Evolutionary conservation across 2,329 filamentous ascomycete species (phyloP), one percentile per base, ranked within the genome.

Genomic region (Ophiosphaerella korrae): DNA sequence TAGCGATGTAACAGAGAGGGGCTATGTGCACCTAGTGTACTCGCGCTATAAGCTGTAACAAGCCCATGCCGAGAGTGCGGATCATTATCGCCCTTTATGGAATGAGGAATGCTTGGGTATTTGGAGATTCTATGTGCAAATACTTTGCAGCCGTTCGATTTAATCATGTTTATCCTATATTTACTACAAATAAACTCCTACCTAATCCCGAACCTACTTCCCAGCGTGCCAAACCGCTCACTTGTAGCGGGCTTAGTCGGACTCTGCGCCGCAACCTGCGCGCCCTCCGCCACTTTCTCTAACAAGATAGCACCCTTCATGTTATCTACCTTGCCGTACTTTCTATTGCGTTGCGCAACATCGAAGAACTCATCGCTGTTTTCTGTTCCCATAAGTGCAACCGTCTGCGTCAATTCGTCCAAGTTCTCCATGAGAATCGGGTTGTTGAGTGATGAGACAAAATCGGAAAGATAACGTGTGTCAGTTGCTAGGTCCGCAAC

Each of bases 321-420:
- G 45, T 90, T 89, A 75, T 97, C 91, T 31, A 99, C 95, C 46
- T 91, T 87, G 13, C 92, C 89, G 70, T 96, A 99, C 71, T 96
- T 95, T 77, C 89, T 92, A 75, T 97, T 96, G 45, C 92, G 81
- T 12, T 88, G 89, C 5, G 88, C 89, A 42, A 94, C 88, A 69
- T 99, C 94, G 72, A 94, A 99, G 74, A 96, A 99, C 73, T 97
- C 93, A 59, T 97, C 92, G n/a, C 90, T 85, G 64, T 96, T 96
- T 35, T 96, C 91, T 1, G 82, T 77, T 67, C 90, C 86, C 83
- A 99, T 89, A 23, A 99, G 81, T 52, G 89, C 86, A 40, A 96
- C 88, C 1, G 94, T 97, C 77, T 99, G 94, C 63, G 93, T 88
- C 32, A 99, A 80, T 76, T 97, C 94, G 64, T 97, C 92, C 34